A percentile compares a stretch with the other conserved stretches of the same genome.
Evolutionary conservation across 192 early-diverging fungal species (phyloP).

Genomic region (Podila minutissima): DNA sequence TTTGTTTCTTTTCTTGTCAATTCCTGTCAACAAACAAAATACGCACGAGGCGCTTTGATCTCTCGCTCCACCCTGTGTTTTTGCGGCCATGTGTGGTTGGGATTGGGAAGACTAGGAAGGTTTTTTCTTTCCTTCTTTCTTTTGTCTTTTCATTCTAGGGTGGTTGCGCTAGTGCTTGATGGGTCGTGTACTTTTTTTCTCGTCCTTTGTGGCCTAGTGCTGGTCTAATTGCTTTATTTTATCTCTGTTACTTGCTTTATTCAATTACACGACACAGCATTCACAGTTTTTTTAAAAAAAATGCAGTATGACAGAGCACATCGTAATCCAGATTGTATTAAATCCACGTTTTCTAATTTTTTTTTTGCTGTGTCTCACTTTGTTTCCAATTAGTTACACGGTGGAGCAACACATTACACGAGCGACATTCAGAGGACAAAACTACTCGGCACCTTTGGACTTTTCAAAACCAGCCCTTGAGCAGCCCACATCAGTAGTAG

Average conservation of each 20-base stretch:
- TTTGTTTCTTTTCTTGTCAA: neutral
- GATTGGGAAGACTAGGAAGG: neutral
- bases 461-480: conserved; percentile 23
- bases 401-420: conserved; percentile 42
- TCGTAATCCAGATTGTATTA: conserved; percentile 13
- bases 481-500: neutral
- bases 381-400: conserved; percentile 26
- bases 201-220: neutral
- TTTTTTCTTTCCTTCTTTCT: conserved; percentile 7
- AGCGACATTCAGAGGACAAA: conserved; percentile 40
- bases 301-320: neutral
- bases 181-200: neutral
- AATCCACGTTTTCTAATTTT: conserved; percentile 25
- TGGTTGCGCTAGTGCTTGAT: conserved; percentile 4
- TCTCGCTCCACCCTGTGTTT: neutral
- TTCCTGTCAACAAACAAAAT: neutral
- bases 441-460: conserved; percentile 51
- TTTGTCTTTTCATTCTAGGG: conserved; percentile 1
- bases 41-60: neutral
- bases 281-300: neutral
- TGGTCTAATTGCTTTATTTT: neutral
- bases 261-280: neutral
- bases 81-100: conserved; percentile 1
- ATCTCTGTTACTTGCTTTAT: neutral
- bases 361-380: neutral